A percentile compares a stretch with the other conserved stretches of the same genome.
Evolutionary conservation across 2,329 filamentous ascomycete species (phyloP).

Genomic region (Aspergillus pseudonomiae): DNA sequence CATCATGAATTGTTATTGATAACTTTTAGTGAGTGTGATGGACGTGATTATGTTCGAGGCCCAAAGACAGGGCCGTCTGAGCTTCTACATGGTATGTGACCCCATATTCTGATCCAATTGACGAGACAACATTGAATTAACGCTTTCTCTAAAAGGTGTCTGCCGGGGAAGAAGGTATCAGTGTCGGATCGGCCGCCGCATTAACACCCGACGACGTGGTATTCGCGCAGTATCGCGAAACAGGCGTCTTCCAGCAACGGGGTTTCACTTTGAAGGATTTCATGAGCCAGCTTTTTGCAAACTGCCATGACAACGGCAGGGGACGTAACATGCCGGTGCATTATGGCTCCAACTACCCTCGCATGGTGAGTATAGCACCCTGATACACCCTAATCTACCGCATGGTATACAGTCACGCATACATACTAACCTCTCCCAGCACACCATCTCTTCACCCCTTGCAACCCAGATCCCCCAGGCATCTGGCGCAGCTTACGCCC

Average conservation of each 20-base stretch:
- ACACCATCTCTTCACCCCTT: slow-evolving; percentile 82
- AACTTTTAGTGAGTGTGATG: slow-evolving; percentile 71
- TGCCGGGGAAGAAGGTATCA: slow-evolving; percentile 91
- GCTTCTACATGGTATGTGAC: slow-evolving; percentile 85
- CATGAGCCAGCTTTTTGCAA: slow-evolving; percentile 94
- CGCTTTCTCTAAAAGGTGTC: slow-evolving; percentile 56
- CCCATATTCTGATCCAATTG: too few species aligned
- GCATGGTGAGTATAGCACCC: slow-evolving; percentile 66
- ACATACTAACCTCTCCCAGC: slow-evolving; percentile 61
- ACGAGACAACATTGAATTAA: background rate
- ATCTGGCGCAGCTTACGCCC: slow-evolving; percentile 80
- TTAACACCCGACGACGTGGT: slow-evolving; percentile 83
- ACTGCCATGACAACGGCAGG: slow-evolving; percentile 74
- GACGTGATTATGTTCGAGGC: slow-evolving; percentile 98
- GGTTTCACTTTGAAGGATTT: slow-evolving; percentile 87
- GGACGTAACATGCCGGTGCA: slow-evolving; percentile 98
- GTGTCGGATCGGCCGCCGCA: slow-evolving; percentile 83
- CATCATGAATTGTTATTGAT: background rate
- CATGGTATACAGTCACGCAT: background rate
- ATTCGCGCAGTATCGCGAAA: slow-evolving; percentile 93
- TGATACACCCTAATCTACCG: background rate
- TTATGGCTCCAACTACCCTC: slow-evolving; percentile 81
- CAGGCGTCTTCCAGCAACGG: slow-evolving; percentile 85
- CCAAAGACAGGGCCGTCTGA: slow-evolving; percentile 88
- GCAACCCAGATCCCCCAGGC: slow-evolving; percentile 91